Conservation (phyloP, 345 rosid genomes). For the Aurinia saxatilis region DNA sequence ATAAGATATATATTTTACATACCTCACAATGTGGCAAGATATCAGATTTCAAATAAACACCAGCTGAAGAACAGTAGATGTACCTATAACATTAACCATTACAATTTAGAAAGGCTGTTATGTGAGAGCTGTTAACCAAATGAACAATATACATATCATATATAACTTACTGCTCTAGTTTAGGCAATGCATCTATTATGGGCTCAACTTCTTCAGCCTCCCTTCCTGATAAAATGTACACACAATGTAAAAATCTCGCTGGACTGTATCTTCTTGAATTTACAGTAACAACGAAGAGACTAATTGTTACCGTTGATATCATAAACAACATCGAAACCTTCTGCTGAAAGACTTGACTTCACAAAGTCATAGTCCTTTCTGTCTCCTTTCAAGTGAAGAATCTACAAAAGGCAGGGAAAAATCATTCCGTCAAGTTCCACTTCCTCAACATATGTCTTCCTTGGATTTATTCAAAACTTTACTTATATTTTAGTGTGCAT, state of each 20-base stretch:
- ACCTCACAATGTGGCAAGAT: constrained; percentile 83
- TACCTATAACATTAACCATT: constrained; percentile 43
- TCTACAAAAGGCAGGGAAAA: constrained; percentile 36
- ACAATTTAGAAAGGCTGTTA: neutral
- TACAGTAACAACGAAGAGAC: neutral
- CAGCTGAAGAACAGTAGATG: constrained; percentile 95
- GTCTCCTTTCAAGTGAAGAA: constrained; percentile 95
- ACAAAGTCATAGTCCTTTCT: constrained; percentile 91
- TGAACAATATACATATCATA: neutral
- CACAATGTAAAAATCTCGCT: neutral
- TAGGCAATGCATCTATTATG: constrained; percentile 85
- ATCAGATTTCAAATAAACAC: constrained; percentile 90
- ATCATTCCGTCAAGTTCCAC: neutral
- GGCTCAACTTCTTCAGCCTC: constrained; percentile 92
- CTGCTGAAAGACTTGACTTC: constrained; percentile 86
- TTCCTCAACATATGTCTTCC: neutral
- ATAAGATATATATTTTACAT: neutral
- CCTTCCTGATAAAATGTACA: constrained; percentile 45
- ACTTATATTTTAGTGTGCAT: neutral
- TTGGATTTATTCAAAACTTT: neutral
- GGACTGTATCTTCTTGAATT: neutral
- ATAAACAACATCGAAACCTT: constrained; percentile 89
- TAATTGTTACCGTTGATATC: constrained; percentile 69
- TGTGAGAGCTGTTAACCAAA: neutral
- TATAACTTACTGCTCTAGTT: constrained; percentile 73